phyloP scores from a whole-genome alignment of 73 alveolate species.

The Durusdinium trenchii region DNA sequence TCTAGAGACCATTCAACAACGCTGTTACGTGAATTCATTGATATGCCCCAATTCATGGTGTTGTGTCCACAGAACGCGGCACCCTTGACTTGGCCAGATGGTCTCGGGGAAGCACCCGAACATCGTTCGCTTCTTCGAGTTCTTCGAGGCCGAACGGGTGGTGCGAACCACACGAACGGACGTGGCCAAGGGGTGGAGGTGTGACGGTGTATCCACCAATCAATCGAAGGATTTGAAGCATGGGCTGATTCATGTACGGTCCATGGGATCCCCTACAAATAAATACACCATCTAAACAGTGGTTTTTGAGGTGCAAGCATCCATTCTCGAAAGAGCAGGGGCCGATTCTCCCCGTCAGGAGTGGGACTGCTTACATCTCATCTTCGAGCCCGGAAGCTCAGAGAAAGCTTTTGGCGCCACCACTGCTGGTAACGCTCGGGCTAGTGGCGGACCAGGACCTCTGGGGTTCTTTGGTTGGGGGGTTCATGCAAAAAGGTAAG shows the following conservation, averaged over 20 bases:
- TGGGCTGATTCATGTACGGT: no score
- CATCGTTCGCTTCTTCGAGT: conserved; percentile 72
- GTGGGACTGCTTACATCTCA: conserved; percentile 8
- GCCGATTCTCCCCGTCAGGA: background rate
- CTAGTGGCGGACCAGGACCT: no score
- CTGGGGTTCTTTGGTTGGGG: background rate
- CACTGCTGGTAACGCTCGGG: background rate
- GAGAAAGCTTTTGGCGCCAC: background rate
- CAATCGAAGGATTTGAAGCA: no score
- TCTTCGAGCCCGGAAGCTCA: conserved; percentile 7
- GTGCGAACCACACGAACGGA: background rate
- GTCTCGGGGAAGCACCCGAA: conserved; percentile 71
- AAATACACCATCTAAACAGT: no score
- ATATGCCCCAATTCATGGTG: no score
- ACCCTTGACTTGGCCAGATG: background rate
- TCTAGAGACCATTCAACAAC: no score
- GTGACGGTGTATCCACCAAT: no score
- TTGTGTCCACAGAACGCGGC: no score
- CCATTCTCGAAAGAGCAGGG: no score
- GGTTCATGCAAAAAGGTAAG: background rate
- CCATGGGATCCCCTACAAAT: no score
- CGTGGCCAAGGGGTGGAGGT: background rate
- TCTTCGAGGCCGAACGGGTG: conserved; percentile 24
- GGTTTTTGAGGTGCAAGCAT: no score
- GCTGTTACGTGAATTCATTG: no score